phyloP scores from a whole-genome alignment of 805 yeast genomes.

The Wickerhamiella hasegawae region DNA sequence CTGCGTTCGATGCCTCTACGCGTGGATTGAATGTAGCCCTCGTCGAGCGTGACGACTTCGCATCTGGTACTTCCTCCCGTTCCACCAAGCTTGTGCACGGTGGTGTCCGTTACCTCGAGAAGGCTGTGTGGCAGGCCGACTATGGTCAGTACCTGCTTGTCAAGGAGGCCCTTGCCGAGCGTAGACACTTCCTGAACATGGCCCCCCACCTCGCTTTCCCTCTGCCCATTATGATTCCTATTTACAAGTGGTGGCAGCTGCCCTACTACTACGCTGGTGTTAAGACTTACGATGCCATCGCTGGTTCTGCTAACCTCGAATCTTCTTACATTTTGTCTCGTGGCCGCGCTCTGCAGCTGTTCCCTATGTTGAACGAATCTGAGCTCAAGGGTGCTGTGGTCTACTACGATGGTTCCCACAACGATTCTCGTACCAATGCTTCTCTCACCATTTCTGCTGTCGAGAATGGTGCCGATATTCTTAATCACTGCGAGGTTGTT shows the following conservation, averaged over 20 bases:
- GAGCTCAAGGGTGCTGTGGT: constrained; percentile 80
- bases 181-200: constrained; percentile 70
- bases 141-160: constrained; percentile 80
- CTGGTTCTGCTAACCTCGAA: constrained; percentile 75
- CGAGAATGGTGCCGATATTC: constrained; percentile 74
- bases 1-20: constrained; percentile 79
- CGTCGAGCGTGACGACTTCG: constrained; percentile 78
- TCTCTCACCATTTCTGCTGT: constrained; percentile 75
- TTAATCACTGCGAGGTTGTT: constrained; percentile 73
- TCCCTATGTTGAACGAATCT: constrained; percentile 71
- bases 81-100: constrained; percentile 97
- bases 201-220: constrained; percentile 84
- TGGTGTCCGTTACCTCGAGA: constrained; percentile 88
- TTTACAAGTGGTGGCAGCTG: constrained; percentile 87
- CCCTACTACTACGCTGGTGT: constrained; percentile 90
- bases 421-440: constrained; percentile 81
- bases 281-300: constrained; percentile 81
- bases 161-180: constrained; percentile 75
- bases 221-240: constrained; percentile 91
- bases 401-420: constrained; percentile 89
- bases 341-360: constrained; percentile 48
- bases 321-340: constrained; percentile 58
- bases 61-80: constrained; percentile 83
- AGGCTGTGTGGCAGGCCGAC: constrained; percentile 83
- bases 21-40: constrained; percentile 82